Conservation (phyloP, 805 yeast genomes). For the Candida mattraensis region DNA sequence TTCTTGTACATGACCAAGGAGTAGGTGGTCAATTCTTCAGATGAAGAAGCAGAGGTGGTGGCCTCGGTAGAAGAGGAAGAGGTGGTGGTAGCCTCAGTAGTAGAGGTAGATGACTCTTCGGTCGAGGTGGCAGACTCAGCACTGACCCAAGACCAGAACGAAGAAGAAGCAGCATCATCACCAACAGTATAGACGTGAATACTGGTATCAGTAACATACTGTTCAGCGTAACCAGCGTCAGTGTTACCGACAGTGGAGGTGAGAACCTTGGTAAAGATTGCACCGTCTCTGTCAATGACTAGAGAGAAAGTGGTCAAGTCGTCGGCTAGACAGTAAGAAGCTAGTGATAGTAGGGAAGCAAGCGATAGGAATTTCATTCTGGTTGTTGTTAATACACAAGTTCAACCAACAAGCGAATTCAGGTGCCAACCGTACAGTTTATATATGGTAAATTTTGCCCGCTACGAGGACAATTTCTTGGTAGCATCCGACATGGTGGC, state of each 20-base stretch:
- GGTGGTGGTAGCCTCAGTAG: not conserved
- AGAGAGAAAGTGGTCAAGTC: conserved; percentile 1
- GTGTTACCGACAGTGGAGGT: conserved; percentile 2
- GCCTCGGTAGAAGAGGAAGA: conserved; percentile 1
- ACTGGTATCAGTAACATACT: not conserved
- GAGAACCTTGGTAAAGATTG: conserved; percentile 1
- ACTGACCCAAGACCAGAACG: not conserved
- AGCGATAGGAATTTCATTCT: too few species aligned
- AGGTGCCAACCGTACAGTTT: too few species aligned
- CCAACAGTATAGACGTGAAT: conserved; percentile 5
- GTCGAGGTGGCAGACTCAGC: not conserved
- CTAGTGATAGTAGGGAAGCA: too few species aligned
- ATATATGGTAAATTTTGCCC: too few species aligned
- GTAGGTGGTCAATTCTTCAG: conserved; percentile 1
- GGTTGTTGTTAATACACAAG: too few species aligned
- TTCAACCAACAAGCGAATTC: too few species aligned
- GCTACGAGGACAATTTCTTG: too few species aligned
- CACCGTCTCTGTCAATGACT: conserved; percentile 3
- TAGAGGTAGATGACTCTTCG: not conserved
- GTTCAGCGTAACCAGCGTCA: not conserved
- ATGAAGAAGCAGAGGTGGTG: not conserved
- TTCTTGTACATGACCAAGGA: conserved; percentile 1
- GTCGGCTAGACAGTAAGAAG: not conserved
- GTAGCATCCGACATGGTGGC: too few species aligned
- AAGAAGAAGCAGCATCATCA: conserved; percentile 1